phyloP scores from a whole-genome alignment of 202 grass and related monocot species.

The Dendrocalamus latiflorus region DNA sequence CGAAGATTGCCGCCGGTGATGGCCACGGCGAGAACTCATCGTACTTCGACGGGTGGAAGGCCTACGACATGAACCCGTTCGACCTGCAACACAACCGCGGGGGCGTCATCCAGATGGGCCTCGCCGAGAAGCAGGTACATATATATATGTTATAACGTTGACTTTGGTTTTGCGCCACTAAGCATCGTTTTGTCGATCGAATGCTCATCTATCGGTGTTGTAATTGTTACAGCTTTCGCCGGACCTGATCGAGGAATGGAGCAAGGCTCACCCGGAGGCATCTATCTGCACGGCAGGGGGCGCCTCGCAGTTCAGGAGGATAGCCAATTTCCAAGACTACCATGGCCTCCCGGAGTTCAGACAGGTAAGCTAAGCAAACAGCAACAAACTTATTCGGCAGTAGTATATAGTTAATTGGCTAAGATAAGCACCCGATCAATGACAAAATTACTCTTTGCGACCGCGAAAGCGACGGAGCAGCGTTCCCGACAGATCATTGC shows the following conservation, averaged over 20 bases:
- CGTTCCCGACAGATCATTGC: not conserved
- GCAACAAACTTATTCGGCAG: not conserved
- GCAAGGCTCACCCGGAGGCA: constrained; percentile 57
- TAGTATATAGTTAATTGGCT: not conserved
- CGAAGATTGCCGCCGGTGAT: constrained; percentile 49
- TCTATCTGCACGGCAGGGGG: constrained; percentile 79
- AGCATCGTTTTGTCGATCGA: not conserved
- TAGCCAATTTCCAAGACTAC: constrained; percentile 96
- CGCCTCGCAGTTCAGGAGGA: constrained; percentile 46
- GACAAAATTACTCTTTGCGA: not conserved
- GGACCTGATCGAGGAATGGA: constrained; percentile 75
- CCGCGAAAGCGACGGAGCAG: constrained; percentile 12
- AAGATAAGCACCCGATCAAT: not conserved
- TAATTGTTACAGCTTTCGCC: constrained; percentile 53
- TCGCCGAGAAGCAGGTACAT: constrained; percentile 76
- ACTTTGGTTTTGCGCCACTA: not conserved
- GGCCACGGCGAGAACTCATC: constrained; percentile 83
- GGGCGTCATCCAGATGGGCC: constrained; percentile 93
- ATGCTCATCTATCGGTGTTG: not conserved
- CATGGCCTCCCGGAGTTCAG: constrained; percentile 71
- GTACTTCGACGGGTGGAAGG: constrained; percentile 96
- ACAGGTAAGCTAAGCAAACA: constrained; percentile 37
- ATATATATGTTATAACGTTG: no score
- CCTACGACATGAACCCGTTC: constrained; percentile 74
- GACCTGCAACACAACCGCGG: constrained; percentile 41